Conservation (phyloP, 2,329 filamentous ascomycete genomes). For the Meredithiella fracta region DNA sequence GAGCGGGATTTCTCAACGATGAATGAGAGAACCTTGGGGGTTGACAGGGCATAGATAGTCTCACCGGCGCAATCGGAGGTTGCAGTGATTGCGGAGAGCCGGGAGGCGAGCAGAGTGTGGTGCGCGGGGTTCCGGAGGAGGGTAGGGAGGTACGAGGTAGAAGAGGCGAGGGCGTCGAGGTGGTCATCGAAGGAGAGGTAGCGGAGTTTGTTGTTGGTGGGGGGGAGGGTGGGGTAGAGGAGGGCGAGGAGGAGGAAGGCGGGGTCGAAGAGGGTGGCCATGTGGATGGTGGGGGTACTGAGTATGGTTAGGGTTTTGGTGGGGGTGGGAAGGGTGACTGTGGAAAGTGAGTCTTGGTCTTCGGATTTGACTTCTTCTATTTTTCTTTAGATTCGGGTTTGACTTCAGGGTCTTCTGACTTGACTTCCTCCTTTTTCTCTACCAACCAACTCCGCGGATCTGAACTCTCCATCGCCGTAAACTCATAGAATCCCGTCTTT, state of each 20-base stretch:
- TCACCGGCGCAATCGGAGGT: conserved; percentile 70
- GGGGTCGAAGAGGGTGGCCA: conserved; percentile 72
- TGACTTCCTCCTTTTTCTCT: conserved; percentile 19
- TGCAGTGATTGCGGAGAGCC: conserved; percentile 61
- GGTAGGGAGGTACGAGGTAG: conserved; percentile 40
- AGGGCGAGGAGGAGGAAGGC: conserved; percentile 69
- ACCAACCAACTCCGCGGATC: conserved; percentile 44
- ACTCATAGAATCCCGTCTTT: conserved; percentile 46
- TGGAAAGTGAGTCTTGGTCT: background rate
- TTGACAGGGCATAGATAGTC: conserved; percentile 65
- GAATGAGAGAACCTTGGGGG: conserved; percentile 49
- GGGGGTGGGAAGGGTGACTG: background rate
- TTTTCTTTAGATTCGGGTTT: background rate
- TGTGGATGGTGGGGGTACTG: conserved; percentile 50
- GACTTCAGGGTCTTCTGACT: background rate
- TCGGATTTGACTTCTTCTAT: background rate
- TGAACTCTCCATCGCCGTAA: conserved; percentile 39
- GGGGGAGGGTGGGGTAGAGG: conserved; percentile 31
- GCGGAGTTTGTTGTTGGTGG: conserved; percentile 34
- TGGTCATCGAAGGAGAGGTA: conserved; percentile 59
- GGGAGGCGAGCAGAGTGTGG: conserved; percentile 38
- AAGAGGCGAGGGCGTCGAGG: conserved; percentile 42
- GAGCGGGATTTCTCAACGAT: conserved; percentile 55
- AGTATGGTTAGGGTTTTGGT: conserved; percentile 6
- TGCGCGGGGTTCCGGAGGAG: conserved; percentile 35